Base-by-base conservation (phyloP, 2,329 filamentous ascomycete genomes). In the Penicillium sp. region DNA sequence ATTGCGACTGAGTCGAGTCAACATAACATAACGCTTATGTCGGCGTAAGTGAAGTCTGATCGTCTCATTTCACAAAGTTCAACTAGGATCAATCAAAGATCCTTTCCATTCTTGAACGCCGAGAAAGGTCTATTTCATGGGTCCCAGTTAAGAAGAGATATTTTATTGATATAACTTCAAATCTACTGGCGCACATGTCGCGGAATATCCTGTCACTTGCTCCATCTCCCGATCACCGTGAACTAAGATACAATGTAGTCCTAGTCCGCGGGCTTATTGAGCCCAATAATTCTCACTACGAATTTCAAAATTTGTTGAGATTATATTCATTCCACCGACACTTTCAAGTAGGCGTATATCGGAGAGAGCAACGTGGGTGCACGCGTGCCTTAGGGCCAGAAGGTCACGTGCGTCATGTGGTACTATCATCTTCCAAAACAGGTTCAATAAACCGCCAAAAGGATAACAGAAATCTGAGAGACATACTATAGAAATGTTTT, bases 61-160 rank as follows among this genome's bases (percentile, higher is more conserved):
- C 10, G 11, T 19, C 42, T 44, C 42, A 44, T 31, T 31, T 12
- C 16, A 16, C 8, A 22, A 30, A 3, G 4, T 44, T 44, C 42
- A 31, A 14, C 2, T 4, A 12, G 1, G 4, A 44, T 10, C 11
- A 22, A 14, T 31, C 9, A 8, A 31, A 16, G 4, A n/a, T 14
- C 10, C 2, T 31, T 44, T 44, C n/a, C 2, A 4, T 30, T 14
- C 4, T 44, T 10, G 0, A 19, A 7, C 4, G 7, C 11, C 2
- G 9, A 9, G 3, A 14, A 9, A 30, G 10, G 3, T 1, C n/a
- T 1, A 7, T 12, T 0, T 17, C 10, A 28, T 3, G 28, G 5
- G 25, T 10, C 6, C 17, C 16, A 17, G 10, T 5, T 12, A 7
- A 0, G 5, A 28, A 8, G 33, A 5, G 4, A 16, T 4, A 22